phyloP scores from a whole-genome alignment of 352 stramenopile genomes.

The Globisporangium perplexum region DNA sequence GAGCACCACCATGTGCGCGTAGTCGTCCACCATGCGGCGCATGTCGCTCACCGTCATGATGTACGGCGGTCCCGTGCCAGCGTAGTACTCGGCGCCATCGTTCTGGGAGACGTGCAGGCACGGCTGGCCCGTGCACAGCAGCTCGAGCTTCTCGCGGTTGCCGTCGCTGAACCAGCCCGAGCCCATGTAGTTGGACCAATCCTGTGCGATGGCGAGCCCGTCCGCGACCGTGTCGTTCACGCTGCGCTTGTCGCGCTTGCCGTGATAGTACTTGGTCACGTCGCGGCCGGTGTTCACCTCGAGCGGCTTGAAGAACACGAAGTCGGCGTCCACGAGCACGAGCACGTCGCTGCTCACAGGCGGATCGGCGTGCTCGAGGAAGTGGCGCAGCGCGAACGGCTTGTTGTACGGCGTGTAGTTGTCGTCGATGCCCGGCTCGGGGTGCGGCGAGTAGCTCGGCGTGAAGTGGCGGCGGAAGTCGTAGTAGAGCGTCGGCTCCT shows the following conservation, averaged over 20 bases:
- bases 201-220: slow-evolving; percentile 19
- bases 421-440: slow-evolving; percentile 30
- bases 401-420: slow-evolving; percentile 53
- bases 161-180: slow-evolving; percentile 3
- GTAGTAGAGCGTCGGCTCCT: slow-evolving; percentile 43
- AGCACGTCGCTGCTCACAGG: slow-evolving; percentile 28
- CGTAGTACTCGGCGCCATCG: slow-evolving; percentile 22
- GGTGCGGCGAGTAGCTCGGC: slow-evolving; percentile 35
- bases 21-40: slow-evolving; percentile 19
- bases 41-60: slow-evolving; percentile 30
- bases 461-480: slow-evolving; percentile 51
- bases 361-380: slow-evolving; percentile 33
- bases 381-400: slow-evolving; percentile 45
- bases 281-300: slow-evolving; percentile 17
- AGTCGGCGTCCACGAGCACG: slow-evolving; percentile 12
- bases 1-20: slow-evolving; percentile 16
- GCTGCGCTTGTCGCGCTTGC: not conserved
- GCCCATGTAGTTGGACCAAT: slow-evolving; percentile 13
- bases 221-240: slow-evolving; percentile 12
- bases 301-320: slow-evolving; percentile 21
- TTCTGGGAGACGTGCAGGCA: slow-evolving; percentile 9
- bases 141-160: slow-evolving; percentile 4
- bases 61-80: slow-evolving; percentile 21
- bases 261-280: slow-evolving; percentile 17
- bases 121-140: slow-evolving; percentile 11